Percentiles rank a stretch among this genome's conserved stretches.
These are phyloP conservation scores for Erysiphe pulchra DNA, from an alignment of 2,329 filamentous ascomycete species.

Conservation along the genomic window DNA sequence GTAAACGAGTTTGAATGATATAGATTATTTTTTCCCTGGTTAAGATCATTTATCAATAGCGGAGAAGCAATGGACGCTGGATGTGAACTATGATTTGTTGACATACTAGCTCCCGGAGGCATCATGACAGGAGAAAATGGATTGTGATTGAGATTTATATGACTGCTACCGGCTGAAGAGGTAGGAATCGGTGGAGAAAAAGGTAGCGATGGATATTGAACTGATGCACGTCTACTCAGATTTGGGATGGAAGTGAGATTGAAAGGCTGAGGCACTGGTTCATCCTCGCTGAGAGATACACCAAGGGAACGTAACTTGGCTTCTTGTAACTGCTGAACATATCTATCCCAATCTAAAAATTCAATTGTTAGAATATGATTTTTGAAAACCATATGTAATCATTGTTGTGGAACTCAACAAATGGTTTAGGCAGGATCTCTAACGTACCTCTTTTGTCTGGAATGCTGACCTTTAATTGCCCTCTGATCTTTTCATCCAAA, in stretches of 20 bases:
- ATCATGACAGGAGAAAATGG: slow-evolving; percentile 29
- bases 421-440: neutral
- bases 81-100: slow-evolving; percentile 35
- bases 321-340: slow-evolving; percentile 63
- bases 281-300: slow-evolving; percentile 55
- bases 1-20: slow-evolving; percentile 48
- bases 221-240: slow-evolving; percentile 36
- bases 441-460: slow-evolving; percentile 20
- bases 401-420: neutral
- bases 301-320: slow-evolving; percentile 81
- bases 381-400: neutral
- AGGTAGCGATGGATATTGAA: slow-evolving; percentile 47
- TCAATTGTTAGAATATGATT: neutral
- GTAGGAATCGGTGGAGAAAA: slow-evolving; percentile 68
- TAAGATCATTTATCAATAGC: slow-evolving; percentile 24
- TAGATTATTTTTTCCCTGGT: slow-evolving; percentile 35
- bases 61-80: slow-evolving; percentile 46
- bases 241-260: slow-evolving; percentile 39
- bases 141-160: slow-evolving; percentile 26
- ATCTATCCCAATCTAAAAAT: slow-evolving; percentile 36
- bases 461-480: slow-evolving; percentile 34
- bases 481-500: slow-evolving; percentile 24
- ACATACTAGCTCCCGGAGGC: slow-evolving; percentile 25
- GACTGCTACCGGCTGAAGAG: slow-evolving; percentile 50
- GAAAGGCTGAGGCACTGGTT: slow-evolving; percentile 25